Percentiles rank a stretch among this genome's conserved stretches.
phyloP scores from a whole-genome alignment of 2,329 filamentous ascomycete genomes.

The Juglanconis juglandina region DNA sequence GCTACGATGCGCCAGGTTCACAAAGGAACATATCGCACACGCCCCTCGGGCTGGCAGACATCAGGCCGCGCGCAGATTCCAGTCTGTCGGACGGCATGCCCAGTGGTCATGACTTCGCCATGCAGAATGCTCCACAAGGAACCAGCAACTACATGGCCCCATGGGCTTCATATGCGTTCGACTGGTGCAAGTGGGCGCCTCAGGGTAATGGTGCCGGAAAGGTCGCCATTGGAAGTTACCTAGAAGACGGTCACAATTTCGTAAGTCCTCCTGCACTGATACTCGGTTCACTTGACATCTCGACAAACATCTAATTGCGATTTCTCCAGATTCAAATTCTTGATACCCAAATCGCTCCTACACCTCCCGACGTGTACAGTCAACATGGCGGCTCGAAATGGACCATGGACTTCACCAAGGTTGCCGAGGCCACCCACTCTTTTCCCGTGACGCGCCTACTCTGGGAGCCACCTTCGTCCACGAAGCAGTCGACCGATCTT shows the following conservation, averaged over 20 bases:
- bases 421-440: constrained; percentile 94
- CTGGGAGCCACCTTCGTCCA: constrained; percentile 92
- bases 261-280: constrained; percentile 47
- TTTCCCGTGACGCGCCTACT: constrained; percentile 93
- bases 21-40: constrained; percentile 73
- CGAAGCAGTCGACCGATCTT: constrained; percentile 93
- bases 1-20: constrained; percentile 54
- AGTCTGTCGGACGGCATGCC: constrained; percentile 69
- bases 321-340: constrained; percentile 84
- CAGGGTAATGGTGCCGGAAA: constrained; percentile 80
- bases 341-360: constrained; percentile 74
- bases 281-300: not conserved
- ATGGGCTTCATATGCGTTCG: constrained; percentile 93
- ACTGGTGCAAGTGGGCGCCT: constrained; percentile 98
- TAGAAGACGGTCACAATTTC: constrained; percentile 98
- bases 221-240: constrained; percentile 89
- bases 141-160: constrained; percentile 93
- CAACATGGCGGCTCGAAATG: constrained; percentile 66
- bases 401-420: constrained; percentile 83
- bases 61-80: constrained; percentile 81
- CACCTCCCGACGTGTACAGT: constrained; percentile 64
- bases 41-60: constrained; percentile 86
- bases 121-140: constrained; percentile 60
- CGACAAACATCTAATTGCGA: not conserved
- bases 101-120: constrained; percentile 62